These are phyloP conservation scores for Senecio squalidus DNA, from an alignment of 140 eudicot species.

Conservation along the genomic window DNA sequence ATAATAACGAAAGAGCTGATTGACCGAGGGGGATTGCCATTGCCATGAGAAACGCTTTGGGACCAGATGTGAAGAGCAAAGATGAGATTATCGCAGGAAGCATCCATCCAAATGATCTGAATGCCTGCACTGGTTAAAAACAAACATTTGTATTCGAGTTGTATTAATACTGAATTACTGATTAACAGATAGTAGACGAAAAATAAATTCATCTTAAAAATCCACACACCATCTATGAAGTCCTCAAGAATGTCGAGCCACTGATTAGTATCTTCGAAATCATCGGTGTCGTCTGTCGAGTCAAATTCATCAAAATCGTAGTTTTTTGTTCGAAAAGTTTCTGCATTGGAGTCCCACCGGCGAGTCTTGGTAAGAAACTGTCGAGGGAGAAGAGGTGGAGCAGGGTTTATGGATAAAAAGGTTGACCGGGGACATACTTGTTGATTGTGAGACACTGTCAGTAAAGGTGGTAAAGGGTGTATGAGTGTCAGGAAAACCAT, in stretches of 20 bases:
- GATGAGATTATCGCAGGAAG: slow-evolving; percentile 58
- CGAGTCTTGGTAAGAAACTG: slow-evolving; percentile 20
- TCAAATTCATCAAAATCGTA: slow-evolving; percentile 26
- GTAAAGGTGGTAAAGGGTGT: slow-evolving; percentile 20
- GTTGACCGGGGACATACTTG: slow-evolving; percentile 15
- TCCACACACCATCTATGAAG: slow-evolving; percentile 64
- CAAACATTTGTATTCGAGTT: not conserved
- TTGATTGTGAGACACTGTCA: slow-evolving; percentile 3
- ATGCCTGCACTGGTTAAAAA: slow-evolving; percentile 51
- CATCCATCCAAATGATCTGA: slow-evolving; percentile 60
- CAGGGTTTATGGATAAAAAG: not conserved
- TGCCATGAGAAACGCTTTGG: slow-evolving; percentile 71
- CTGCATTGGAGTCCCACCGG: slow-evolving; percentile 77
- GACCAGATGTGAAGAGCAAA: slow-evolving; percentile 50
- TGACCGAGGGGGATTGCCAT: slow-evolving; percentile 62
- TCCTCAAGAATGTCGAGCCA: slow-evolving; percentile 49
- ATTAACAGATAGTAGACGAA: not conserved
- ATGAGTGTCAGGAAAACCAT: slow-evolving; percentile 18
- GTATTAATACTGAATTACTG: too few species aligned
- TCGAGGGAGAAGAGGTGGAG: slow-evolving; percentile 7
- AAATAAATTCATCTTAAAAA: slow-evolving; percentile 45
- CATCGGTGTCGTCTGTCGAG: slow-evolving; percentile 27
- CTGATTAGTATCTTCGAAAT: slow-evolving; percentile 16
- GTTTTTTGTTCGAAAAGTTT: slow-evolving; percentile 35
- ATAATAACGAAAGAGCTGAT: not conserved